Evolutionary conservation across 495 filamentous ascomycete genomes (phyloP), one percentile per base, ranked within the genome.

Genomic region (Aspergillus affinis): DNA sequence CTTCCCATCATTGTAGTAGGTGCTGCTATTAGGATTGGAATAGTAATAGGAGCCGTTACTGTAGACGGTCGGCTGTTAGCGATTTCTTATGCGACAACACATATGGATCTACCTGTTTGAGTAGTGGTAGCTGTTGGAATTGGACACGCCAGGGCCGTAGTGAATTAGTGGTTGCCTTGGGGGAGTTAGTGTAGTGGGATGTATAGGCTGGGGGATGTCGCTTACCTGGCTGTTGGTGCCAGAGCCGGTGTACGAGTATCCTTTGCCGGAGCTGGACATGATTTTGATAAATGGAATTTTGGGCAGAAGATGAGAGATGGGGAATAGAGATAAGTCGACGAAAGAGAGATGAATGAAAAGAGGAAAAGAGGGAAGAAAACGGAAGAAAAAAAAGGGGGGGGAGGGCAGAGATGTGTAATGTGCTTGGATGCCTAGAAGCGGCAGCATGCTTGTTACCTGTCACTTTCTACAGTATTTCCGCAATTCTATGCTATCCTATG

Each of bases 161-260:
- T 83, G 66, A 77, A 80, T 56, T 75, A 82, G 69, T 81, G 79
- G 65, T 83, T 82, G 49, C 80, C 79, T 76, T 82, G 61, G 44
- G 21, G 21, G 26, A 26, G n/a, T n/a, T 50, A 21, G 18, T 53
- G 10, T 26, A 13, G 27, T 46, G 12, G 10, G 27, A 19, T 15
- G n/a, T n/a, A n/a, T n/a, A n/a, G n/a, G 45, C 36, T 3, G 46
- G n/a, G 48, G 46, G 20, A 41, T 26, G n/a, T n/a, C n/a, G 54
- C 44, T 12, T 71, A 79, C 76, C 67, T 80, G 72, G 69, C 68
- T 74, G 62, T 82, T 82, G 63, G 75, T 79, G 64, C 79, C 78
- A 52, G 75, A 79, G 64, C 75, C 60, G 26, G 59, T 80, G 52
- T 66, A 65, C 50, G 63, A 57, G 63, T 76, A 82, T 5, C 69